Conservation (phyloP, 2,329 filamentous ascomycete genomes). For the Amphichorda felina region DNA sequence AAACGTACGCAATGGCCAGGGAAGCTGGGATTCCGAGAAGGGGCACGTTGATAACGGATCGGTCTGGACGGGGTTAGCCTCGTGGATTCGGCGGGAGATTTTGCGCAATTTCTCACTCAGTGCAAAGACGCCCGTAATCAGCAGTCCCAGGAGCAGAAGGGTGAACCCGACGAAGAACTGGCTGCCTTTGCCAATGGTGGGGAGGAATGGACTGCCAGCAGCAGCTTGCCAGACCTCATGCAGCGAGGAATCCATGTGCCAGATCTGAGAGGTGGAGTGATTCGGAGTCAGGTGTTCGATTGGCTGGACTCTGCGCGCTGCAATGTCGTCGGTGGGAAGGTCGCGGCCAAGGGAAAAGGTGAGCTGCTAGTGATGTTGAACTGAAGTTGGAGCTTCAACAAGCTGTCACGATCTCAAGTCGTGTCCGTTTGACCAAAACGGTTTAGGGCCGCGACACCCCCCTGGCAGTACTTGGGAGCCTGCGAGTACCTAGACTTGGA, state of each 20-base stretch:
- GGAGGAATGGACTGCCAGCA: conserved; percentile 73
- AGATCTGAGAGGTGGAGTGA: conserved; percentile 3
- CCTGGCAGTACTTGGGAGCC: no score
- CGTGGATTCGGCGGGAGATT: not conserved
- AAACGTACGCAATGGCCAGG: conserved; percentile 72
- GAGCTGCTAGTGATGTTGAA: no score
- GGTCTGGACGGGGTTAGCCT: conserved; percentile 45
- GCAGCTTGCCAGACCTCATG: conserved; percentile 90
- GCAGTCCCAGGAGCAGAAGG: conserved; percentile 60
- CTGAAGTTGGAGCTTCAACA: no score
- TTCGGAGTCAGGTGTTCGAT: not conserved
- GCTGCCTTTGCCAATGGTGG: conserved; percentile 65
- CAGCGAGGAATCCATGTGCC: conserved; percentile 67
- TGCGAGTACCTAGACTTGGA: no score
- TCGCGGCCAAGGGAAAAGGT: no score
- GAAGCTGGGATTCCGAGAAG: conserved; percentile 79
- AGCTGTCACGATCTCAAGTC: no score
- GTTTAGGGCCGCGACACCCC: not conserved
- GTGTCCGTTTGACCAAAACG: not conserved
- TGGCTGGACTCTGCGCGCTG: no score
- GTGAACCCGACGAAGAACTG: conserved; percentile 76
- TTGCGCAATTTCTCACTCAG: conserved; percentile 50
- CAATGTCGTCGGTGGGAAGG: no score
- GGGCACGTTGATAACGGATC: conserved; percentile 65
- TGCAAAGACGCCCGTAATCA: conserved; percentile 69